Base-by-base conservation (phyloP, 2,329 filamentous ascomycete genomes). In the Ceratocystis ficicola region DNA sequence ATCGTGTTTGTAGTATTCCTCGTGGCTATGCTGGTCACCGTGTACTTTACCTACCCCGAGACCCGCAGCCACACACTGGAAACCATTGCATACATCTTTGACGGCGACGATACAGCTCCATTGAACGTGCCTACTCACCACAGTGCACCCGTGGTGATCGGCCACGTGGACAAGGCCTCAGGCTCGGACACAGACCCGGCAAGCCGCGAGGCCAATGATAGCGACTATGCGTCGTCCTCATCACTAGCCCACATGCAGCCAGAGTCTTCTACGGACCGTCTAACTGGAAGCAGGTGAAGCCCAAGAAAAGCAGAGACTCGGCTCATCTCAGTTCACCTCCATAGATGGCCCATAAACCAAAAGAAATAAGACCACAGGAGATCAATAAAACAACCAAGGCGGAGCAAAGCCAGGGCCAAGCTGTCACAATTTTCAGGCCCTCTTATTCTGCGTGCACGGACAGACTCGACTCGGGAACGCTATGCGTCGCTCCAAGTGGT, bases 41-140 rank as follows among this genome's bases (percentile, higher is more conserved):
- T 94, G 63, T 94, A 86, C 76, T 88, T 91, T 75, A 80, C 92
- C 69, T 95, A 93, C 73, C 89, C 90, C 8, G 90, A 95, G 76
- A 95, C 90, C 0, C 87, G 87, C 68, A 90, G 68, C 8, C 67
- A 69, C 17, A 70, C 70, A 4, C 67, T 71, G 2, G 70, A 71
- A 63, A 69, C 69, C 44, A 67, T 70, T 55, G 68, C 69, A 1
- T 69, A 69, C 57, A 50, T 65, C 41, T 67, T 67, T 44, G 66
- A 67, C 22, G 66, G 66, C 2, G 63, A 67, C 6, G 57, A 65
- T n/a, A 46, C 63, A 7, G 22, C 46, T 4, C 41, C 60, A 4
- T 12, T 28, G 15, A 3, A 48, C 44, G 17, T n/a, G 15, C 44
- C 15, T 10, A 2, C 6, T 6, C 44, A 48, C 44, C 5, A 48